Conservation (phyloP, 139 green algal genomes). For the Chlorella ohadii region DNA sequence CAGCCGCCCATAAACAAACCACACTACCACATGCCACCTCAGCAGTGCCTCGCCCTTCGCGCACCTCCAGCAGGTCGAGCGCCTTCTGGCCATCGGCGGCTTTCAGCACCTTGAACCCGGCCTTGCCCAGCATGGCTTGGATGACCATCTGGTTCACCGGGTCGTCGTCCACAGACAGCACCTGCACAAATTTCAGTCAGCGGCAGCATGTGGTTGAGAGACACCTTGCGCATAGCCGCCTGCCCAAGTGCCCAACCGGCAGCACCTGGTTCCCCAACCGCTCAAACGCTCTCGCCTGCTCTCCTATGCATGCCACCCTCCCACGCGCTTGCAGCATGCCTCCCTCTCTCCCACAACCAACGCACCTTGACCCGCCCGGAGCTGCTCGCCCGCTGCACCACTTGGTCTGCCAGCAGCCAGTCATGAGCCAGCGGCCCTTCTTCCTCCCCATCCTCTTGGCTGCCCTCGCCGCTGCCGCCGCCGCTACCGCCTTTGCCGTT, state of each 20-base stretch:
- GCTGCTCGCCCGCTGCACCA: neutral
- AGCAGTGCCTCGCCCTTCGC: no score
- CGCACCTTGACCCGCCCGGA: constrained; percentile 9
- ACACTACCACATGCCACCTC: no score
- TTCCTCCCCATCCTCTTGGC: neutral
- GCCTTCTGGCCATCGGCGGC: constrained; percentile 48
- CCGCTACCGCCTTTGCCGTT: no score
- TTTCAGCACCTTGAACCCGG: constrained; percentile 57
- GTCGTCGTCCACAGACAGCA: constrained; percentile 75
- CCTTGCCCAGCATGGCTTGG: constrained; percentile 61
- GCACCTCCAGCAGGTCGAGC: constrained; percentile 41
- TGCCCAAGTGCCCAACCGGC: no score
- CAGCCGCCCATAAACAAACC: no score
- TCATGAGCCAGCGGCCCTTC: neutral
- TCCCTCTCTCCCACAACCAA: neutral
- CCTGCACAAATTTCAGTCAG: no score
- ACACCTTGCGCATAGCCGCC: no score
- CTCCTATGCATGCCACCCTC: no score
- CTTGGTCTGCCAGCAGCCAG: constrained; percentile 10
- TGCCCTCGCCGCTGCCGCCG: neutral
- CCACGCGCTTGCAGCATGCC: neutral
- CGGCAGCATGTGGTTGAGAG: no score
- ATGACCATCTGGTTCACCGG: constrained; percentile 76
- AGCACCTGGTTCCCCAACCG: no score
- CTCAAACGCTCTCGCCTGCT: no score